Base-by-base conservation (phyloP, 208 protist genomes). In the Porcisia deanei region DNA sequence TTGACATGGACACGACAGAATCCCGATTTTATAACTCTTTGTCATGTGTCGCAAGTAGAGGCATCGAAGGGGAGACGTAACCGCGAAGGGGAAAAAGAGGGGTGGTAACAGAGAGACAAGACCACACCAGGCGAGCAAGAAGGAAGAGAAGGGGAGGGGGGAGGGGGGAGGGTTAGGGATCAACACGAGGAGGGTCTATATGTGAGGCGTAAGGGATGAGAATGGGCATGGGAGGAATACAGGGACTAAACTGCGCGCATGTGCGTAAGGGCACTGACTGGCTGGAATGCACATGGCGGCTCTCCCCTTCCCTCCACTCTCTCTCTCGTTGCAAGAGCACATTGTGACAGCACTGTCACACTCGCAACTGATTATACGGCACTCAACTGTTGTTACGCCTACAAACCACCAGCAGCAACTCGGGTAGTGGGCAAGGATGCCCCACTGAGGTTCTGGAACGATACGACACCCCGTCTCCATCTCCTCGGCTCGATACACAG, bases 1-100 rank as follows among this genome's bases (percentile, higher is more conserved):
- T 83, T 8, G 88, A 88, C 90, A 94, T 94, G 7, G 14, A 9
- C 30, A 7, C 20, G 30, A 57, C n/a, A n/a, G 47, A 12, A 49
- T 49, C 39, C 64, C 30, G 30, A 30, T 30, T 30, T 30, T 30
- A 30, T 30, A 22, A 22, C 20, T 22, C 57, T 30, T 30, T 30
- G 20, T 22, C 20, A 60, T 30, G 57, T 60, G 5, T 52, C 10
- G 8, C 47, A 52, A 52, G 47, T 52, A 52, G 47, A 5, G 47
- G 47, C 47, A 52, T 52, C 47, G 47, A 52, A 12, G 47, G 47
- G 10, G 47, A 52, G 0, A 52, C 47, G 47, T 52, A 52, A 52
- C 47, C 47, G 47, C 10, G 16, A 59, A 18, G 22, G 22, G 55
- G 60, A 1, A 37, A n/a, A 37, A 10, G 49, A 43, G 37, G 10